phyloP scores from a whole-genome alignment of 345 rosid genomes.

The Populus pruinosa region DNA sequence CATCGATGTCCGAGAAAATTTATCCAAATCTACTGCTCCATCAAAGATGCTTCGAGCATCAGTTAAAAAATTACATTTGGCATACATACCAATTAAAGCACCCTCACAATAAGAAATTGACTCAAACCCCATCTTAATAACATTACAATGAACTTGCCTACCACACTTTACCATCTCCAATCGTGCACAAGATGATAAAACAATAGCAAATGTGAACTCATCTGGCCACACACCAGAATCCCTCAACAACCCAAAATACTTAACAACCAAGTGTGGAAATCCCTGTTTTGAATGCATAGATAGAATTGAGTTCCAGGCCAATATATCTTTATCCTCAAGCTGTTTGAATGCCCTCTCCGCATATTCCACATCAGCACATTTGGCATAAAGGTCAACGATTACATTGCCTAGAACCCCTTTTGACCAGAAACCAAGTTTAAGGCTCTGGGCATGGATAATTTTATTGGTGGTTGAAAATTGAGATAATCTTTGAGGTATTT shows the following conservation, averaged over 20 bases:
- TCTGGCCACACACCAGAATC: slow-evolving; percentile 45
- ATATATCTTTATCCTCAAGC: slow-evolving; percentile 50
- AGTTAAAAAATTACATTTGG: slow-evolving; percentile 51
- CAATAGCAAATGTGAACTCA: slow-evolving; percentile 72
- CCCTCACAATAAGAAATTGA: slow-evolving; percentile 59
- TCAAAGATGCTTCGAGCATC: slow-evolving; percentile 67
- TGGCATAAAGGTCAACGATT: slow-evolving; percentile 76
- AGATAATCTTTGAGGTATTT: slow-evolving; percentile 49
- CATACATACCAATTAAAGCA: slow-evolving; percentile 78
- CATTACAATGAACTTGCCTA: slow-evolving; percentile 53
- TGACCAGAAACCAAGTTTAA: slow-evolving; percentile 47
- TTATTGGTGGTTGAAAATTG: slow-evolving; percentile 35
- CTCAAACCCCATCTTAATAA: slow-evolving; percentile 59
- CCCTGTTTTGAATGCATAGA: slow-evolving; percentile 64
- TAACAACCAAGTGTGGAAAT: slow-evolving; percentile 32
- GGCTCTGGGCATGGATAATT: slow-evolving; percentile 51
- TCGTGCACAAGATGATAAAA: slow-evolving; percentile 66
- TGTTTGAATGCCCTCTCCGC: slow-evolving; percentile 57
- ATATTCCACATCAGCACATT: slow-evolving; percentile 50
- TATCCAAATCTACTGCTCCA: slow-evolving; percentile 50
- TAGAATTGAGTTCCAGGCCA: slow-evolving; percentile 78
- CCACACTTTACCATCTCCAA: slow-evolving; percentile 48
- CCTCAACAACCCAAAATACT: slow-evolving; percentile 39
- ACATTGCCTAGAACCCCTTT: slow-evolving; percentile 52
- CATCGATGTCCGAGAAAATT: slow-evolving; percentile 86